Conservation (phyloP, 1,139 yeast species). For the Yamadazyma diddensiae region DNA sequence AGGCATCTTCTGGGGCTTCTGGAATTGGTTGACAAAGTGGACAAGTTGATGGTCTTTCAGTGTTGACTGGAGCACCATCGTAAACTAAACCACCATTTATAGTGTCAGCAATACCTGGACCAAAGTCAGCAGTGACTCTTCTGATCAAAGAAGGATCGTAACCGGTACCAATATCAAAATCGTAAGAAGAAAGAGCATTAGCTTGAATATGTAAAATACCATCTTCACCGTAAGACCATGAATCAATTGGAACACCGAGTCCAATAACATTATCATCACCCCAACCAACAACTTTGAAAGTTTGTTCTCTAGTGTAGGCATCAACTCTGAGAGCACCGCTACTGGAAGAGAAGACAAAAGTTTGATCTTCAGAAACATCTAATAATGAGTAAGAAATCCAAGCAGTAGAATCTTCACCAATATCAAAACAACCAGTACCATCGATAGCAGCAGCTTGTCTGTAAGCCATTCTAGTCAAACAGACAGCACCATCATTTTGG, state of each 20-base stretch:
- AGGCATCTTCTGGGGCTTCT: constrained; percentile 9
- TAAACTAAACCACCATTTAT: constrained; percentile 14
- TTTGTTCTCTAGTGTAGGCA: constrained; percentile 15
- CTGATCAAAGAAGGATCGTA: constrained; percentile 13
- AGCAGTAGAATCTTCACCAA: constrained; percentile 18
- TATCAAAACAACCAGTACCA: constrained; percentile 28
- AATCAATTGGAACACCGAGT: constrained; percentile 16
- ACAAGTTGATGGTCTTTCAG: constrained; percentile 13
- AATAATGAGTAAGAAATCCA: constrained; percentile 12
- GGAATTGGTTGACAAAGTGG: constrained; percentile 12
- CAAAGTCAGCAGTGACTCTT: constrained; percentile 13
- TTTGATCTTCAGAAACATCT: constrained; percentile 13
- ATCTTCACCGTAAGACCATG: constrained; percentile 11
- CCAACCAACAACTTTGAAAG: constrained; percentile 27
- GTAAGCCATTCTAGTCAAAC: constrained; percentile 21
- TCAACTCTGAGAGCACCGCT: constrained; percentile 12
- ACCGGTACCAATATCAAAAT: constrained; percentile 16
- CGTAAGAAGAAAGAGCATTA: constrained; percentile 10
- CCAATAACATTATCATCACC: constrained; percentile 29
- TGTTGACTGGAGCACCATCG: constrained; percentile 12
- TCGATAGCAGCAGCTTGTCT: constrained; percentile 20
- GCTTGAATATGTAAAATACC: constrained; percentile 14
- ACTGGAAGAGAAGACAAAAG: constrained; percentile 10
- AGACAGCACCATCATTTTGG: constrained; percentile 24
- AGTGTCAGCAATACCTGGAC: constrained; percentile 13